Evolutionary conservation across 1,284 basidiomycete genomes (phyloP).

Genomic region (Xerocomus alliaceus): DNA sequence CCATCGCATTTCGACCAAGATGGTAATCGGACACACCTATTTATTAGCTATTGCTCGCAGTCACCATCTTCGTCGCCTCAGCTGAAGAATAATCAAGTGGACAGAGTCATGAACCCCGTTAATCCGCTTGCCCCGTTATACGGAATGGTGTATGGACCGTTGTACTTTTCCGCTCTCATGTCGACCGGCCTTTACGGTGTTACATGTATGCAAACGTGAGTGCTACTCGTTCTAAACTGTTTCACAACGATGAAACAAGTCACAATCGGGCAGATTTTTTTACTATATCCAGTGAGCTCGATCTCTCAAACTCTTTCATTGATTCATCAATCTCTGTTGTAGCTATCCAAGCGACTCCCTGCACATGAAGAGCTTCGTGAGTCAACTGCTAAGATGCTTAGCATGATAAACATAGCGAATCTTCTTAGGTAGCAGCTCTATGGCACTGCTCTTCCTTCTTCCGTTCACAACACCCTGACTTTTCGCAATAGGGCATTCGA

Average conservation of each 20-base stretch:
- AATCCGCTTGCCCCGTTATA: not conserved
- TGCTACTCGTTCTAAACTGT: not conserved
- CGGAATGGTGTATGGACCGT: not conserved
- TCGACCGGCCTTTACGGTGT: slow-evolving; percentile 13
- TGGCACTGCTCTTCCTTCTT: not conserved
- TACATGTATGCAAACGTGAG: slow-evolving; percentile 25
- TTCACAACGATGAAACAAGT: not conserved
- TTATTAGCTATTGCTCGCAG: too few species aligned
- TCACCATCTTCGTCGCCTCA: not conserved
- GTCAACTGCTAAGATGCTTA: not conserved
- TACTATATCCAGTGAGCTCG: slow-evolving; percentile 1
- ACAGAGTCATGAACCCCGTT: not conserved
- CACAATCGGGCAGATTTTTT: slow-evolving; percentile 12
- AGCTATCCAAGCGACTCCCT: not conserved
- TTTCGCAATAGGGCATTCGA: not conserved
- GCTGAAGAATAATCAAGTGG: not conserved
- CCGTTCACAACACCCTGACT: not conserved
- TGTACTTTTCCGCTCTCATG: slow-evolving; percentile 13
- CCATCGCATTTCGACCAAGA: too few species aligned
- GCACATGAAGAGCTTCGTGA: not conserved
- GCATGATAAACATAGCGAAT: not conserved
- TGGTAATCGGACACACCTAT: too few species aligned
- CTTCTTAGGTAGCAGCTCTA: slow-evolving; percentile 1
- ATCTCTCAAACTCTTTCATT: not conserved
- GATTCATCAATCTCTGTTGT: not conserved